Evolutionary conservation across 139 green algal genomes (phyloP).

Genomic region (Tetraselmis chui): DNA sequence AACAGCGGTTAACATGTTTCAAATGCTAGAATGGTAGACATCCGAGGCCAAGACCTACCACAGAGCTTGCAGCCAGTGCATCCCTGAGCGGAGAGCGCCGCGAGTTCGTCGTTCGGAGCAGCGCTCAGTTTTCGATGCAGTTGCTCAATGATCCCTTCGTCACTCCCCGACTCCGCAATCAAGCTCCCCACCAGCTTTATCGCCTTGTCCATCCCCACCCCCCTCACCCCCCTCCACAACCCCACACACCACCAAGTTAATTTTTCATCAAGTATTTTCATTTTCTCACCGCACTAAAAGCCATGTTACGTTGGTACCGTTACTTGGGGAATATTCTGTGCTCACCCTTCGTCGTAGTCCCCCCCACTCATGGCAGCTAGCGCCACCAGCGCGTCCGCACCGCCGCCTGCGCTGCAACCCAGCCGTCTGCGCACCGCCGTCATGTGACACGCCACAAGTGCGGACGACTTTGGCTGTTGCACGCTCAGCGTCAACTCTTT

Average conservation of each 20-base stretch:
- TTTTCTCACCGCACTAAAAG: too few relatives aligned
- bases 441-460: slow-evolving; percentile 1
- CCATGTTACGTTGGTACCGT: too few relatives aligned
- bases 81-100: neutral
- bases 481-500: slow-evolving; percentile 6
- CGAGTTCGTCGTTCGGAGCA: neutral
- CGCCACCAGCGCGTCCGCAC: slow-evolving; percentile 16
- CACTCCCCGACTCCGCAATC: neutral
- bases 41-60: too few relatives aligned
- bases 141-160: neutral
- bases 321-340: too few relatives aligned
- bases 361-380: slow-evolving; percentile 30
- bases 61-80: neutral
- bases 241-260: too few relatives aligned
- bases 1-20: too few relatives aligned
- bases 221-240: neutral
- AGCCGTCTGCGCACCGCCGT: slow-evolving; percentile 12
- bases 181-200: neutral
- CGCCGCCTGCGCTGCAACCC: neutral
- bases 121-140: neutral
- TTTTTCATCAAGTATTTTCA: too few relatives aligned
- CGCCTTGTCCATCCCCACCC: neutral
- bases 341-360: slow-evolving; percentile 29
- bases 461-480: neutral
- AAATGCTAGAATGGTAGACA: too few relatives aligned